Evolutionary conservation across 257 asterid genomes (phyloP).

Genomic region (Thymus mandschuricus): DNA sequence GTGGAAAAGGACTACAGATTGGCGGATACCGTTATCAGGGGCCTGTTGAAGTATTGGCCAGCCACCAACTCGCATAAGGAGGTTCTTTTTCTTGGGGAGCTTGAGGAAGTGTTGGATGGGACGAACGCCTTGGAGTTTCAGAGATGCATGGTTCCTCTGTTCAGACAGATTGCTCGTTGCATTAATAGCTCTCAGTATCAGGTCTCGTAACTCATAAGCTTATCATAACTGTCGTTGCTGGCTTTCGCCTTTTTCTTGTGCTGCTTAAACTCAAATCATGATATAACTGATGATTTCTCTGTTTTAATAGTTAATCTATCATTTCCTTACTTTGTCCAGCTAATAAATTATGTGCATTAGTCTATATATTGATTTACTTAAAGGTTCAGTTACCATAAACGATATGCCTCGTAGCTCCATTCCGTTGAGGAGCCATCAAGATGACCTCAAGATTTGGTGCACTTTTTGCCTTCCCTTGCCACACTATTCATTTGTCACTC

Average conservation of each 20-base stretch:
- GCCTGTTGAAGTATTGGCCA: slow-evolving; percentile 86
- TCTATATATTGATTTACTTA: neutral
- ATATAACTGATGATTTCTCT: slow-evolving; percentile 9
- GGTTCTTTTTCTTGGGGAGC: slow-evolving; percentile 78
- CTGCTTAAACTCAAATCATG: neutral
- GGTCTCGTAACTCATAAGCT: slow-evolving; percentile 48
- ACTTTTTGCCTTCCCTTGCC: slow-evolving; percentile 9
- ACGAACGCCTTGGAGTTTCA: slow-evolving; percentile 72
- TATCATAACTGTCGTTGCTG: neutral
- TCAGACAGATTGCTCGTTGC: slow-evolving; percentile 72
- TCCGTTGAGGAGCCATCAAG: slow-evolving; percentile 5
- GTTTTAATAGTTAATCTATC: slow-evolving; percentile 1
- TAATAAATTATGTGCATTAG: neutral
- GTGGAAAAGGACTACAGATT: slow-evolving; percentile 81
- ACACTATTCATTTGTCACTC: neutral
- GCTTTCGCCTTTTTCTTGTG: neutral
- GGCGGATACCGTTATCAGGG: slow-evolving; percentile 77
- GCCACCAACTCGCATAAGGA: slow-evolving; percentile 76
- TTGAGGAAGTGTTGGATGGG: slow-evolving; percentile 81
- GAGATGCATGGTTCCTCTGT: slow-evolving; percentile 76
- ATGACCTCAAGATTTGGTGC: neutral
- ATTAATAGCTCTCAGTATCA: slow-evolving; percentile 81
- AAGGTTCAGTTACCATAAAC: neutral
- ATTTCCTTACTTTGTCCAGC: neutral
- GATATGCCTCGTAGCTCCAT: neutral